These are phyloP conservation scores for Eleusine indica DNA, from an alignment of 176 grass and related monocot species.

Conservation along the genomic window DNA sequence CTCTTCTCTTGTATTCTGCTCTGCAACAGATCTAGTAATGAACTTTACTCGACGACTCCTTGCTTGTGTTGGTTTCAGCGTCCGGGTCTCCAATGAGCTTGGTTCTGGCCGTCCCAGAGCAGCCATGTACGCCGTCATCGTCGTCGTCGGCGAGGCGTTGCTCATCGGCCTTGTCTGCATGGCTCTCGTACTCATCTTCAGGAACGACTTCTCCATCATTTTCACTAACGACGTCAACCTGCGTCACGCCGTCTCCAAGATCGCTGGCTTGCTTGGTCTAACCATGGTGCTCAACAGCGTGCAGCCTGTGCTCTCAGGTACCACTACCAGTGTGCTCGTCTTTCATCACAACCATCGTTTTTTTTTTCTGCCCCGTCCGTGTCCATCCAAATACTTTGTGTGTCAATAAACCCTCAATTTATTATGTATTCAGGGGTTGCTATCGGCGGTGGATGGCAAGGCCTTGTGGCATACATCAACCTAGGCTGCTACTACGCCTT, in stretches of 20 bases:
- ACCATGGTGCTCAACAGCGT: slow-evolving; percentile 81
- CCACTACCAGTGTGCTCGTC: no score
- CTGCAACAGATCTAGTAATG: no score
- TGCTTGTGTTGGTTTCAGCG: slow-evolving; percentile 8
- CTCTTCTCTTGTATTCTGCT: no score
- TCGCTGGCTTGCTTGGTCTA: slow-evolving; percentile 45
- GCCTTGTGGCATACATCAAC: slow-evolving; percentile 70
- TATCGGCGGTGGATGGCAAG: slow-evolving; percentile 69
- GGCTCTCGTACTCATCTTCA: slow-evolving; percentile 33
- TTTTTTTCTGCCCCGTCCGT: no score
- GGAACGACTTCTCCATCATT: slow-evolving; percentile 41
- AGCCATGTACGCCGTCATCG: slow-evolving; percentile 43
- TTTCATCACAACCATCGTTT: no score
- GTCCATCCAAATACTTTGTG: no score
- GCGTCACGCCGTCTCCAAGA: slow-evolving; percentile 41
- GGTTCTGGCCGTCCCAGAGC: slow-evolving; percentile 48
- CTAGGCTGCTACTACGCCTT: slow-evolving; percentile 62
- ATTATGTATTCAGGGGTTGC: slow-evolving; percentile 45
- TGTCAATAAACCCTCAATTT: background rate
- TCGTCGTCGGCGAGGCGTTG: slow-evolving; percentile 49
- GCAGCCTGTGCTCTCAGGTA: slow-evolving; percentile 63
- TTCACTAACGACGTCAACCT: slow-evolving; percentile 42
- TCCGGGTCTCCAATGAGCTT: slow-evolving; percentile 64
- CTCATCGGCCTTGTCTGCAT: slow-evolving; percentile 48
- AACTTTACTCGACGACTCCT: no score